These are phyloP conservation scores for Ustilago cynodontis DNA, from an alignment of 1,284 basidiomycete genomes.

Conservation along the genomic window DNA sequence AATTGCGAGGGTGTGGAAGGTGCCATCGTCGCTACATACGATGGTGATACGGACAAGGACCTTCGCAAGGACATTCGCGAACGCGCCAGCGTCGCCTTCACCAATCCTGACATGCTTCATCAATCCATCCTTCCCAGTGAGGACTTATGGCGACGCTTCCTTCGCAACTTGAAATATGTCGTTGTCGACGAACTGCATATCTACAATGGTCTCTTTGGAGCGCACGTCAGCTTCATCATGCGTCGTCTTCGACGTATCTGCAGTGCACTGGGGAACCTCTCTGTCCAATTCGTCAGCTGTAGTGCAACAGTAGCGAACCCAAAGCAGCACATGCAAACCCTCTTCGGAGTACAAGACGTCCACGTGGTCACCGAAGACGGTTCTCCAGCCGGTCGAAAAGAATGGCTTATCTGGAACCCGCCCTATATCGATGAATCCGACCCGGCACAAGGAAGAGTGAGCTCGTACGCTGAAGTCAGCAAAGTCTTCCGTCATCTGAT, in stretches of 20 bases:
- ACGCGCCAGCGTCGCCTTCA: constrained; percentile 73
- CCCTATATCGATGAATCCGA: constrained; percentile 76
- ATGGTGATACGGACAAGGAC: constrained; percentile 86
- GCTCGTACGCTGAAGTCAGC: constrained; percentile 80
- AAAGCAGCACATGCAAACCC: constrained; percentile 61
- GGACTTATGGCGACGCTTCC: constrained; percentile 82
- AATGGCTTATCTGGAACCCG: constrained; percentile 73
- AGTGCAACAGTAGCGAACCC: constrained; percentile 89
- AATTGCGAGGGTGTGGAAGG: constrained; percentile 77
- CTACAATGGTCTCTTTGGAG: constrained; percentile 72
- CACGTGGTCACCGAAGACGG: constrained; percentile 84
- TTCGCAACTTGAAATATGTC: constrained; percentile 79
- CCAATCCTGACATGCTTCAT: constrained; percentile 82
- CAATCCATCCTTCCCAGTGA: constrained; percentile 86
- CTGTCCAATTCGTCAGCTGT: constrained; percentile 82
- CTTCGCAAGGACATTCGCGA: constrained; percentile 70
- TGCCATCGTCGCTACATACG: constrained; percentile 81
- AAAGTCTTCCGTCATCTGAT: constrained; percentile 83
- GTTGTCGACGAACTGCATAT: constrained; percentile 89
- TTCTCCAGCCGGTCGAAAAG: constrained; percentile 83
- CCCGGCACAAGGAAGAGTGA: constrained; percentile 75
- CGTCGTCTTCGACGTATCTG: constrained; percentile 79
- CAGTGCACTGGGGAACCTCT: constrained; percentile 84
- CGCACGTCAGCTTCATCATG: constrained; percentile 64
- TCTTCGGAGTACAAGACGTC: constrained; percentile 75